Evolutionary conservation across 768 basidiomycete genomes (phyloP).

Genomic region (Galerina marginata): DNA sequence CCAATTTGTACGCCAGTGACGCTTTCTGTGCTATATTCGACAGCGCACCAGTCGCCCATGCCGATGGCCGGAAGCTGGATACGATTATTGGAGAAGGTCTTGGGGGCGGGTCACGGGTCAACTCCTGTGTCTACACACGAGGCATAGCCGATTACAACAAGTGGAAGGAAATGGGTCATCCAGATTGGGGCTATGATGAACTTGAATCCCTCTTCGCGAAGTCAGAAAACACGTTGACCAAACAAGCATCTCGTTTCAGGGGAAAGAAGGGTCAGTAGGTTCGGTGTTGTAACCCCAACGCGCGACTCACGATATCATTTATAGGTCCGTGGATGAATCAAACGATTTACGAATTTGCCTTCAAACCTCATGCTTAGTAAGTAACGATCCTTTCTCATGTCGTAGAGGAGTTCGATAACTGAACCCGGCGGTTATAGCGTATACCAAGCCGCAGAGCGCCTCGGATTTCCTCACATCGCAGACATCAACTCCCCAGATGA

Average conservation of each 20-base stretch:
- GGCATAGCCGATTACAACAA: neutral
- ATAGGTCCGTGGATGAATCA: neutral
- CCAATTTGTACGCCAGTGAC: neutral
- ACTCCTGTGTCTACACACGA: neutral
- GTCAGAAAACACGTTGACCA: neutral
- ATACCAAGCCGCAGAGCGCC: neutral
- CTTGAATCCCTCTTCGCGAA: neutral
- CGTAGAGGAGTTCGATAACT: neutral
- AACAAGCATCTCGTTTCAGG: neutral
- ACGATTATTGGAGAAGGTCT: constrained; percentile 2
- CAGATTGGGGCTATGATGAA: neutral
- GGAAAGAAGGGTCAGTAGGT: neutral
- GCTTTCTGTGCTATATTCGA: neutral
- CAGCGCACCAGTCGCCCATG: neutral
- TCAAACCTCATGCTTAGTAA: neutral
- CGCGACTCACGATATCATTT: too few relatives aligned
- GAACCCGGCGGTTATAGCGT: neutral
- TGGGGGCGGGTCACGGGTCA: neutral
- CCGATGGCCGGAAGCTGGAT: neutral
- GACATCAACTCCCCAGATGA: neutral
- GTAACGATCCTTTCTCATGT: neutral
- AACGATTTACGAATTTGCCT: neutral
- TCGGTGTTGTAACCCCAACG: too few relatives aligned
- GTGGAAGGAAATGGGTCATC: neutral
- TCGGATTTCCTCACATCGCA: neutral